Evolutionary conservation across 768 basidiomycete genomes (phyloP).

Genomic region (Psilocybe tampanensis): DNA sequence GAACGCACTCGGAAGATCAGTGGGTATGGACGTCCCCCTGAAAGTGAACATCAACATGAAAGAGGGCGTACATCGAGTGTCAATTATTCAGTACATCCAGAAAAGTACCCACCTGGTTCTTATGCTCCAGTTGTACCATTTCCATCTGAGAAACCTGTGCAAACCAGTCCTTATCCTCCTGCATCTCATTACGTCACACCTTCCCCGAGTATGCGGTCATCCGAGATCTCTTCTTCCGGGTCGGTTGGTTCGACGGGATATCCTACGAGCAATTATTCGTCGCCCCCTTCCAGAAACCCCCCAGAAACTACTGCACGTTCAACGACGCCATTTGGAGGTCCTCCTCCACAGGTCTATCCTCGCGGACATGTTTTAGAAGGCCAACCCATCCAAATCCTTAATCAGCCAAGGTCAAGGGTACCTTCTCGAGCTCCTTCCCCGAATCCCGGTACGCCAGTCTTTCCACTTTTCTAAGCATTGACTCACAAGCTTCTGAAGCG

Average conservation of each 20-base stretch:
- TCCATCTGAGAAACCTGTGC: conserved; percentile 10
- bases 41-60: conserved; percentile 38
- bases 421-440: conserved; percentile 54
- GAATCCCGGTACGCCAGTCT: conserved; percentile 40
- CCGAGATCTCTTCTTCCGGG: conserved; percentile 43
- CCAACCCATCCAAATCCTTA: conserved; percentile 44
- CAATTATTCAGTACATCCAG: conserved; percentile 35
- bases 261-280: conserved; percentile 33
- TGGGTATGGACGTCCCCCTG: conserved; percentile 40
- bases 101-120: conserved; percentile 26
- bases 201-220: conserved; percentile 54
- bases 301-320: conserved; percentile 36
- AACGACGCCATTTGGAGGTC: conserved; percentile 43
- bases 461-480: conserved; percentile 17
- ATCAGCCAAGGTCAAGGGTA: conserved; percentile 17
- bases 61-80: conserved; percentile 40
- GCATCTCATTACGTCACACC: conserved; percentile 29
- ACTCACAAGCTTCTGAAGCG: conserved; percentile 18
- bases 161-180: conserved; percentile 11
- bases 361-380: conserved; percentile 60
- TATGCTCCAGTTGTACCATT: conserved; percentile 30
- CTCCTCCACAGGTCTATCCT: conserved; percentile 47
- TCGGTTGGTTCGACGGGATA: conserved; percentile 30
- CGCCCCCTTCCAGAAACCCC: conserved; percentile 39
- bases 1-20: conserved; percentile 38